These are phyloP conservation scores for Mycosphaerella sp. DNA, from an alignment of 2,329 filamentous ascomycete species.

Conservation along the genomic window DNA sequence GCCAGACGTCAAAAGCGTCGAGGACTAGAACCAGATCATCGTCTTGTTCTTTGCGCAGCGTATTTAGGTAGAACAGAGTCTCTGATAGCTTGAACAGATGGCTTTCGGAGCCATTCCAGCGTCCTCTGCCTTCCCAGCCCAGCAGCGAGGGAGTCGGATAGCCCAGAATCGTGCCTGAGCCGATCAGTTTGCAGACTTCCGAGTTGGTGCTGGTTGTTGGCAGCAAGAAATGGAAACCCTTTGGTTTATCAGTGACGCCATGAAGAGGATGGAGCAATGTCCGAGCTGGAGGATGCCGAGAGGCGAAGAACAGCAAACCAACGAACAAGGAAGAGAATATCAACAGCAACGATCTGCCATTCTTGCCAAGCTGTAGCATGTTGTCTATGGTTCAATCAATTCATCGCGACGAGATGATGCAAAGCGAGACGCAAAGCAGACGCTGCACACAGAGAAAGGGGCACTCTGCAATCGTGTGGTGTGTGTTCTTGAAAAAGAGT, in stretches of 20 bases:
- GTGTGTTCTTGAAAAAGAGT: too few species aligned
- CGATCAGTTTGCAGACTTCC: conserved; percentile 10
- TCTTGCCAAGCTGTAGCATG: neutral
- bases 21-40: conserved; percentile 58
- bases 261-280: conserved; percentile 1
- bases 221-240: conserved; percentile 9
- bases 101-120: conserved; percentile 10
- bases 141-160: conserved; percentile 50
- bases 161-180: conserved; percentile 47
- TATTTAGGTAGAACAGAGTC: conserved; percentile 16
- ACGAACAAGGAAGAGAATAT: neutral
- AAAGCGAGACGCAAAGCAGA: too few species aligned
- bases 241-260: neutral
- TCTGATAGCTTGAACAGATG: conserved; percentile 19
- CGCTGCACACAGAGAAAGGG: too few species aligned
- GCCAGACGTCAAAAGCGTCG: conserved; percentile 58
- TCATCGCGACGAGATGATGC: too few species aligned
- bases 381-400: neutral
- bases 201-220: conserved; percentile 6
- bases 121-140: conserved; percentile 13
- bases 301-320: neutral
- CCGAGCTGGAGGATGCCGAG: conserved; percentile 2
- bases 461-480: too few species aligned
- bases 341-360: neutral
- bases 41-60: conserved; percentile 10